Conservation (phyloP, 805 yeast genomes). For the Saccharomycopsis capsularis region DNA sequence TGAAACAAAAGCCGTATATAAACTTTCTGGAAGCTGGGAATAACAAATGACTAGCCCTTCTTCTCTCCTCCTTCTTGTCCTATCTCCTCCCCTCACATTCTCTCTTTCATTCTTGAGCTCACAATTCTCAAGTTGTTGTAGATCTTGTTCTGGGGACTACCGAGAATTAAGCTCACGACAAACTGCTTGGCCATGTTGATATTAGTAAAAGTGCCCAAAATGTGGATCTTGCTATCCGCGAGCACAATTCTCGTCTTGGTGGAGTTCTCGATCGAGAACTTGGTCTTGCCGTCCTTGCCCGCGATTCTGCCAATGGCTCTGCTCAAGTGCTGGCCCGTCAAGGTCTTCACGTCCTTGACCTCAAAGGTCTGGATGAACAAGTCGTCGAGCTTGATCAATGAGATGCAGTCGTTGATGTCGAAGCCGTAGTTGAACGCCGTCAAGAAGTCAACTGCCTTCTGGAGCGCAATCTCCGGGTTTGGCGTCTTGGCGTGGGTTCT, state of each 20-base stretch:
- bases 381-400: conserved; percentile 88
- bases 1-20: too few relatives aligned
- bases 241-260: conserved; percentile 96
- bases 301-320: conserved; percentile 99
- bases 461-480: conserved; percentile 88
- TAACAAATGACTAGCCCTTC: too few relatives aligned
- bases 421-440: conserved; percentile 95
- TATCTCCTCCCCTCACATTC: too few relatives aligned
- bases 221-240: conserved; percentile 95
- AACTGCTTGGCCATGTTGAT: conserved; percentile 98
- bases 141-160: conserved; percentile 98
- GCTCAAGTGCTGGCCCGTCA: conserved; percentile 92
- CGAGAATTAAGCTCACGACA: conserved; percentile 87
- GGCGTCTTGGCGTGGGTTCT: conserved; percentile 74
- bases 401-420: conserved; percentile 95
- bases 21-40: too few relatives aligned
- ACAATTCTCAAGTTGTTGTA: conserved; percentile 95
- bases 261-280: conserved; percentile 97
- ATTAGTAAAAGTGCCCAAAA: conserved; percentile 93
- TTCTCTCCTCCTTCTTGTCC: too few relatives aligned
- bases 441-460: conserved; percentile 95
- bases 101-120: conserved; percentile 94
- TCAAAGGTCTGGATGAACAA: conserved; percentile 95
- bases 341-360: conserved; percentile 91
- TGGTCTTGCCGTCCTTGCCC: conserved; percentile 98